A percentile compares a stretch with the other conserved stretches of the same genome.
Evolutionary conservation across 805 yeast genomes (phyloP).

Genomic region (Spencermartinsiella europaea): DNA sequence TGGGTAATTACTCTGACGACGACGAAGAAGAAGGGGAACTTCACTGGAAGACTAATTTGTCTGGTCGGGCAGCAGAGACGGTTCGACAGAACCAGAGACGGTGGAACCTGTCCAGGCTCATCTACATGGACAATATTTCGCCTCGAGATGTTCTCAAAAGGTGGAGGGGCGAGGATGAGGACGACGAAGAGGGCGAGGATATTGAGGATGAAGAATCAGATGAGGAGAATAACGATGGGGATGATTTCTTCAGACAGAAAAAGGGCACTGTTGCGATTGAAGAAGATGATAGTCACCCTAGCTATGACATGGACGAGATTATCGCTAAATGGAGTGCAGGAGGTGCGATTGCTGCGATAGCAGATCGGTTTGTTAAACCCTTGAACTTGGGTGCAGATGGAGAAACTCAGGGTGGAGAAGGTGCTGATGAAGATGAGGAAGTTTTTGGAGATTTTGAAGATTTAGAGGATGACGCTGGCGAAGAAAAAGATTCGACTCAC

Average conservation of each 20-base stretch:
- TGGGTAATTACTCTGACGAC: conserved; percentile 38
- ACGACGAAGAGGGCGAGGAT: conserved; percentile 23
- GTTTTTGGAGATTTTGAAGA: conserved; percentile 41
- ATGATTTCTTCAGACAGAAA: conserved; percentile 27
- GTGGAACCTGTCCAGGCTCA: conserved; percentile 78
- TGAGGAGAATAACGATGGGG: conserved; percentile 27
- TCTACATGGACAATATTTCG: conserved; percentile 72
- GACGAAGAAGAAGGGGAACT: conserved; percentile 22
- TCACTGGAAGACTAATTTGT: conserved; percentile 30
- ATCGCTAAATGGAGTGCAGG: conserved; percentile 21
- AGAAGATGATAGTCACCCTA: conserved; percentile 18
- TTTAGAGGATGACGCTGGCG: conserved; percentile 31
- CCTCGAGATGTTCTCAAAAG: conserved; percentile 42
- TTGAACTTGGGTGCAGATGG: conserved; percentile 23
- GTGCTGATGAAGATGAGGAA: conserved; percentile 33
- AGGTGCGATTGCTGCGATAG: conserved; percentile 13
- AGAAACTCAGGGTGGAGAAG: conserved; percentile 18
- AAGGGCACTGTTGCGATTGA: conserved; percentile 4
- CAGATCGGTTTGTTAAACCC: conserved; percentile 23
- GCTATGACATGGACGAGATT: conserved; percentile 14
- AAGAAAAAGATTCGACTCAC: conserved; percentile 27
- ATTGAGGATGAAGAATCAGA: conserved; percentile 28
- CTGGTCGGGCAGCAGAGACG: conserved; percentile 55
- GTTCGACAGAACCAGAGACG: conserved; percentile 46
- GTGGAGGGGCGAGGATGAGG: conserved; percentile 26